Base-by-base conservation (phyloP, 2,329 filamentous ascomycete species). In the Triangularia setosa region DNA sequence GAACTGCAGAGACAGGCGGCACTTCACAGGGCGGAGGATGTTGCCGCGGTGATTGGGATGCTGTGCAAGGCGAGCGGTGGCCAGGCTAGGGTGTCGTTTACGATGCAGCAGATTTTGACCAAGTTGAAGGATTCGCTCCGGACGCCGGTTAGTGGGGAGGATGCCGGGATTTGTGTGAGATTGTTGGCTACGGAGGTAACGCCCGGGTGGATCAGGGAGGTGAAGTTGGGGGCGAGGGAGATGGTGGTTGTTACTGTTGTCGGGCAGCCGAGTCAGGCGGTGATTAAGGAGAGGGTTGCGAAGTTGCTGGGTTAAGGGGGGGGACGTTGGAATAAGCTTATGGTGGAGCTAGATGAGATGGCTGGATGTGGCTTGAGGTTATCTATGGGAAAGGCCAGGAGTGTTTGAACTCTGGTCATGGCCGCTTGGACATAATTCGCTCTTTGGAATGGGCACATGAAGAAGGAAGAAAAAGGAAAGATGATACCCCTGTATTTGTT, bases 81-180 rank as follows among this genome's bases (percentile, higher is more conserved):
- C 16, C 81, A 85, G 71, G 83, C 80, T 4, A 80, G 87, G 9
- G 79, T 90, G 67, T 85, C 88, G 1, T 92, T 91, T 71, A 84
- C 84, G 24, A 84, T 92, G 80, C 78, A 83, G 27, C 81, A 81
- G 12, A 78, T 92, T 61, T 77, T 89, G 18, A 83, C 86, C 68
- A 89, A 87, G 73, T 79, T 93, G 58, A 84, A 83, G 71, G 89
- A 92, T 74, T 92, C 90, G 25, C 78, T 90, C 64, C 79, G 83
- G 4, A 79, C 80, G 68, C 83, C 84, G 2, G 77, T 86, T 60
- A 83, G 83, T 30, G 75, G 74, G 56, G 84, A 84, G 52, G 85
- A 87, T 70, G 83, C 79, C 4, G 76, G 78, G 9, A 69, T 73
- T 9, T 85, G 83, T 65, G 77, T 87, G 16, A 75, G 80, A 8